A percentile compares a stretch with the other conserved stretches of the same genome.
phyloP scores from a whole-genome alignment of 306 rosid species.

The Cotoneaster glaucophyllus region DNA sequence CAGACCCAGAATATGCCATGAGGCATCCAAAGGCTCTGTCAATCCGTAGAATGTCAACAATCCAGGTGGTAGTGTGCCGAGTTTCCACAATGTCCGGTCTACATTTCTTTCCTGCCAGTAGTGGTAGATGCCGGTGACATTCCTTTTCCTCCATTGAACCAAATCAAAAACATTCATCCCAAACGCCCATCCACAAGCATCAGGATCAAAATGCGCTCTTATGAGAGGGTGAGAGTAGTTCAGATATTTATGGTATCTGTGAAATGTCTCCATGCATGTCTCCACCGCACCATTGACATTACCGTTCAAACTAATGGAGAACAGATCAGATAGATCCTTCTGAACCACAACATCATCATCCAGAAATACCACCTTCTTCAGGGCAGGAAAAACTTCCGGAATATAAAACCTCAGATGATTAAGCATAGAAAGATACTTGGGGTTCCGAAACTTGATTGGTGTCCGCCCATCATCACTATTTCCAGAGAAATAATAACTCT shows the following conservation, averaged over 20 bases:
- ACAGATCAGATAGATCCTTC: slow-evolving; percentile 71
- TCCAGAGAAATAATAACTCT: slow-evolving; percentile 84
- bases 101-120: slow-evolving; percentile 85
- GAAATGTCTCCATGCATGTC: slow-evolving; percentile 96
- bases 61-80: slow-evolving; percentile 90
- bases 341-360: slow-evolving; percentile 88
- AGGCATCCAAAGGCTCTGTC: slow-evolving; percentile 73
- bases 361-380: slow-evolving; percentile 71
- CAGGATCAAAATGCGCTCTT: slow-evolving; percentile 73
- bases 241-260: slow-evolving; percentile 78
- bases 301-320: slow-evolving; percentile 59
- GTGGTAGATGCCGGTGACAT: slow-evolving; percentile 88
- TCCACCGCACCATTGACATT: slow-evolving; percentile 91
- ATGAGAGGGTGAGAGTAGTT: slow-evolving; percentile 88
- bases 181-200: slow-evolving; percentile 97
- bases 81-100: slow-evolving; percentile 86
- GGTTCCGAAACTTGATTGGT: slow-evolving; percentile 90
- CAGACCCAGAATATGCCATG: slow-evolving; percentile 80
- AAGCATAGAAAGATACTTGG: slow-evolving; percentile 88
- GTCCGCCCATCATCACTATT: slow-evolving; percentile 54
- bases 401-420: slow-evolving; percentile 84
- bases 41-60: slow-evolving; percentile 77
- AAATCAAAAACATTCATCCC: slow-evolving; percentile 90
- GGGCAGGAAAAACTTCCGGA: slow-evolving; percentile 82
- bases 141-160: slow-evolving; percentile 84